Base-by-base conservation (phyloP, 768 basidiomycete genomes). In the Polyporus arcularius region DNA sequence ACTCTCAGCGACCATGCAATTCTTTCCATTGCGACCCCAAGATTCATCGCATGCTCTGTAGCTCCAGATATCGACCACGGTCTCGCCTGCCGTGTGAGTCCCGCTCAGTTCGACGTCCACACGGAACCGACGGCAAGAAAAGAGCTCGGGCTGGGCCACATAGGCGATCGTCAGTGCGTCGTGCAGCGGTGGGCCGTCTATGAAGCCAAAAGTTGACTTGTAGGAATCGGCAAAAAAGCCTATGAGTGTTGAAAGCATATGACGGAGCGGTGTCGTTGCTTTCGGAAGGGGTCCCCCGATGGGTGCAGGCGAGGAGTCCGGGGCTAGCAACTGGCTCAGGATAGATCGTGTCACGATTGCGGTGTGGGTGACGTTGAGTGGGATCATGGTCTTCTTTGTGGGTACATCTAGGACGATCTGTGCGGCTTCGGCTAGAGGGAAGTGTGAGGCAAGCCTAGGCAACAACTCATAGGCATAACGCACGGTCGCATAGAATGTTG, bases 351-450 rank as follows among this genome's bases (percentile, higher is more conserved):
- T 88, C 46, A 91, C 87, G 62, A 96, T 89, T 3, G 90, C 91
- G 0, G 84, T 88, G 71, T 96, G 94, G 2, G 94, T 92, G 16
- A 94, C 89, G 68, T 96, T 95, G 65, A 96, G 82, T 0, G 92
- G 91, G 30, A 94, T 84, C 92, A 93, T 93, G 15, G 77, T 74
- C 31, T 77, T 84, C 75, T 84, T 87, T 7, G 91, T 77, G 3
- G 89, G 86, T 5, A 79, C 80, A 67, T 93, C 79, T 46, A 94
- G 71, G 6, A 95, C 89, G 53, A 95, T 92, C 66, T 92, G 88
- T 1, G 88, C 82, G 3, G 94, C 90, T 70, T 94, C 90, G 8
- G 91, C 89, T 92, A 28, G 35, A 18, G 21, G 46, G 42, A 32
- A 11, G 56, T 53, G 18, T 38, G 39, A 32, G 38, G 46, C 43